phyloP scores from a whole-genome alignment of 257 asterid species.

The Eustoma russellianum region DNA sequence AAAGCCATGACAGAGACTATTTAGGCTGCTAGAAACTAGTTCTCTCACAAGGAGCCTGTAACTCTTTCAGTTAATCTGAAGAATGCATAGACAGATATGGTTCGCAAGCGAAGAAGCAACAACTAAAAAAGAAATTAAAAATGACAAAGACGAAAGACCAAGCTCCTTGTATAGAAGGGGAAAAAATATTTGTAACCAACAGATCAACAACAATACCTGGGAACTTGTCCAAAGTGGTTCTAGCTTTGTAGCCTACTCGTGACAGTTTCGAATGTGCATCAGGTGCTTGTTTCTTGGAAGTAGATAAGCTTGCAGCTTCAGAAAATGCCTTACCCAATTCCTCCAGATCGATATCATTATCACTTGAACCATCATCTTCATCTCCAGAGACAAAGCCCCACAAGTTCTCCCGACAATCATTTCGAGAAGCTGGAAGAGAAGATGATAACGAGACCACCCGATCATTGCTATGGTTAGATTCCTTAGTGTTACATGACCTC shows the following conservation, averaged over 20 bases:
- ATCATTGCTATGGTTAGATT: conserved; percentile 11
- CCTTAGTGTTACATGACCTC: conserved; percentile 27
- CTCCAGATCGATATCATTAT: conserved; percentile 54
- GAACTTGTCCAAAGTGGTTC: conserved; percentile 29
- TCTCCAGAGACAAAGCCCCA: conserved; percentile 37
- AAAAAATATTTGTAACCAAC: not conserved
- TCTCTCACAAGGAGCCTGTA: too few relatives aligned
- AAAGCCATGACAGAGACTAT: too few relatives aligned
- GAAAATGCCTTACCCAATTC: conserved; percentile 69
- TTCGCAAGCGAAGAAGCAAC: too few relatives aligned
- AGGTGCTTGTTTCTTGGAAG: conserved; percentile 30
- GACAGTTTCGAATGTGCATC: conserved; percentile 22
- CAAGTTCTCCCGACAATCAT: conserved; percentile 33
- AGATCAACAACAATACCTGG: conserved; percentile 34
- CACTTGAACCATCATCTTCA: conserved; percentile 31
- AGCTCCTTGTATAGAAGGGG: not conserved
- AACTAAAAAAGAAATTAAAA: not conserved
- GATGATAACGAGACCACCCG: conserved; percentile 23
- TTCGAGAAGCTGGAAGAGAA: conserved; percentile 30
- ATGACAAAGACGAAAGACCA: not conserved
- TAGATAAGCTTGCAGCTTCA: conserved; percentile 42
- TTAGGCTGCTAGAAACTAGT: too few relatives aligned
- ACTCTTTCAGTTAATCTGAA: too few relatives aligned
- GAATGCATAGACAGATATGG: too few relatives aligned
- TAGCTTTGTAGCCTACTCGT: conserved; percentile 19